Base-by-base conservation (phyloP, 2,329 filamentous ascomycete species). In the Mariannaea sp. region DNA sequence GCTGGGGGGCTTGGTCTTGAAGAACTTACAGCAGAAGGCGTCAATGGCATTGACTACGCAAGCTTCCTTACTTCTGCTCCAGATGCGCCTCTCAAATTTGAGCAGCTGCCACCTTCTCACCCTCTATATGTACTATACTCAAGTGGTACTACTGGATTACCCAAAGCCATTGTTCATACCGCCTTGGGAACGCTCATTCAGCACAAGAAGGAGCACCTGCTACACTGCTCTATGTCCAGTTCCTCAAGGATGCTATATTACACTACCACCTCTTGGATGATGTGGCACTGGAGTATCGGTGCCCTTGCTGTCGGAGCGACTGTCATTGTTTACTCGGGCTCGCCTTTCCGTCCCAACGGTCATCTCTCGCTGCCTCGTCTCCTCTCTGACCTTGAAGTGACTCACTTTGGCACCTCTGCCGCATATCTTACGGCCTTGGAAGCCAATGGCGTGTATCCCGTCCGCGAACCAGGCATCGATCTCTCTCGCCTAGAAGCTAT, bases 201-300 rank as follows among this genome's bases (percentile, higher is more conserved):
- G 71, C 94, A 97, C 76, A 97, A 97, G 74, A 99, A 99, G 70
- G 94, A 97, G 70, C 92, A 96, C 68, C 81, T 88, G 40, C 79
- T 97, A 3, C 93, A 97, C 69, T 90, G 89, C 70, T 91, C 92
- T 17, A 85, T 99, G 58, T 79, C 81, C 7, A 81, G 87, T 0
- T 76, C 79, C 2, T 90, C 92, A 35, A 82, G 87, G 16, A 80
- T 97, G 67, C 89, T 97, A 71, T 97, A 97, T 76, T 97, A 92
- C 75, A 96, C 92, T 1, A 97, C 92, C 3, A 92, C 88, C 9
- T 95, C 91, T 0, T 97, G 92, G 94, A 97, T 99, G 92, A 97
- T 97, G 93, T 97, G 92, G 92, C 93, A 97, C 71, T 97, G 93
- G 92, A 86, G 92, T 33, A 83, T 97, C 16, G 93, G 90, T 1